Conservation (phyloP, 176 grass and related monocot genomes). For the Oryza officinalis region DNA sequence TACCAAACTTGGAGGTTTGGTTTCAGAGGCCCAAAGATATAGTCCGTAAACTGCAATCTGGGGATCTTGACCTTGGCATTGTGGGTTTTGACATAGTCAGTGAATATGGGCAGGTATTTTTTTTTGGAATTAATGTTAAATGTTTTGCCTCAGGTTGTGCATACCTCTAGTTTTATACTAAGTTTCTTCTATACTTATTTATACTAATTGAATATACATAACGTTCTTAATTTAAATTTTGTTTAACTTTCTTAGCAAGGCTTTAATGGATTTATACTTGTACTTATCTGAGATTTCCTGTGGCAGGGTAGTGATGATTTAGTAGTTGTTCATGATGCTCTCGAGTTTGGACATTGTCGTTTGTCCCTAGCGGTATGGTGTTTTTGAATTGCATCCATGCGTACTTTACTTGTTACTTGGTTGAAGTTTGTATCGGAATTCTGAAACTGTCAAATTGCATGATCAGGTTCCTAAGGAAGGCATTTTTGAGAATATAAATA, state of each 20-base stretch:
- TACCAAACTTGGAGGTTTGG: constrained; percentile 95
- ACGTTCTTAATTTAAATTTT: constrained; percentile 13
- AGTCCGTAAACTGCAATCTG: constrained; percentile 75
- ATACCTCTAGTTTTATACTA: not conserved
- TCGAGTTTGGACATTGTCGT: constrained; percentile 77
- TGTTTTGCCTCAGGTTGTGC: constrained; percentile 5
- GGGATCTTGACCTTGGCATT: constrained; percentile 90
- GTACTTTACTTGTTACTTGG: constrained; percentile 7
- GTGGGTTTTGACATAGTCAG: constrained; percentile 89
- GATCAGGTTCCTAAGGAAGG: constrained; percentile 88
- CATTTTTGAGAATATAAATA: constrained; percentile 86
- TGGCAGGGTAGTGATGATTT: constrained; percentile 80
- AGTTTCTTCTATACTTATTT: not conserved
- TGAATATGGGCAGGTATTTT: constrained; percentile 66
- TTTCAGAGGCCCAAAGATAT: constrained; percentile 97
- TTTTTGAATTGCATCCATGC: constrained; percentile 23
- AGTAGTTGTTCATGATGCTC: constrained; percentile 89
- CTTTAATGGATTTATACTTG: not conserved
- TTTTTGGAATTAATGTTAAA: constrained; percentile 11
- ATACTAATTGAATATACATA: not conserved
- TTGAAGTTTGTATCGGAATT: constrained; percentile 38
- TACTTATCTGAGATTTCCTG: constrained; percentile 26
- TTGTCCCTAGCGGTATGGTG: constrained; percentile 82
- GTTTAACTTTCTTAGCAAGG: not conserved
- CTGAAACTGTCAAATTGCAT: constrained; percentile 30